A percentile compares a stretch with the other conserved stretches of the same genome.
These are phyloP conservation scores for Xeromyces bisporus DNA, from an alignment of 495 filamentous ascomycete species.

Conservation along the genomic window DNA sequence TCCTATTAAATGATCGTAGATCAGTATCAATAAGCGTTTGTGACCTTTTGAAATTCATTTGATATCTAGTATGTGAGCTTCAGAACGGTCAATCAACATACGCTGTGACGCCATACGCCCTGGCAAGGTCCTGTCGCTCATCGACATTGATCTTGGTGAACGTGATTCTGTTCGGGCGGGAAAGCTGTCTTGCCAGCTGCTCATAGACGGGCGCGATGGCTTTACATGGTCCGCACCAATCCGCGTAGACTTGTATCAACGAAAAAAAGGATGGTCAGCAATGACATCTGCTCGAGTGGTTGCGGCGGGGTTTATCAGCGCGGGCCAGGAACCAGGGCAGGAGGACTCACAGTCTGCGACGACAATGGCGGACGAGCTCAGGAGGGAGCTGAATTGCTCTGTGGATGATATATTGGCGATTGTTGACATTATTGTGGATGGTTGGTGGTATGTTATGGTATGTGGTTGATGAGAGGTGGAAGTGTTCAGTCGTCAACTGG, in stretches of 20 bases:
- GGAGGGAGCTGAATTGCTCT: slow-evolving; percentile 50
- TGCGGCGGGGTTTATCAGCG: slow-evolving; percentile 5
- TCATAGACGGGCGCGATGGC: slow-evolving; percentile 73
- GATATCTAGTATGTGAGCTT: no score
- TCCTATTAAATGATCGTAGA: slow-evolving; percentile 13
- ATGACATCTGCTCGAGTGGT: slow-evolving; percentile 1
- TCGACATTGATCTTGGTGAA: slow-evolving; percentile 84
- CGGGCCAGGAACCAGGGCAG: slow-evolving; percentile 4
- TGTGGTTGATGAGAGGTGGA: not conserved
- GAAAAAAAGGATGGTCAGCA: slow-evolving; percentile 3
- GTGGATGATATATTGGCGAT: slow-evolving; percentile 54
- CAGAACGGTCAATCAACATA: no score
- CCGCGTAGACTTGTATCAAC: slow-evolving; percentile 53
- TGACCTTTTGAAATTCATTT: no score
- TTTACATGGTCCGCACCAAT: slow-evolving; percentile 77
- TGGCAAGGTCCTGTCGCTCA: slow-evolving; percentile 52
- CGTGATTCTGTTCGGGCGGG: slow-evolving; percentile 53
- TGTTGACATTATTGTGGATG: slow-evolving; percentile 35
- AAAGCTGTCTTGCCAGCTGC: slow-evolving; percentile 53
- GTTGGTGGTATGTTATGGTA: not conserved
- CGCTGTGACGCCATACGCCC: slow-evolving; percentile 55
- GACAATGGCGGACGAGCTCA: slow-evolving; percentile 53
- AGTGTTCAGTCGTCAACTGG: not conserved
- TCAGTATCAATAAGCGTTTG: not conserved
- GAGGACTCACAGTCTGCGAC: slow-evolving; percentile 69